Conservation (phyloP, 441 rosid genomes). For the Corymbia citriodora region DNA sequence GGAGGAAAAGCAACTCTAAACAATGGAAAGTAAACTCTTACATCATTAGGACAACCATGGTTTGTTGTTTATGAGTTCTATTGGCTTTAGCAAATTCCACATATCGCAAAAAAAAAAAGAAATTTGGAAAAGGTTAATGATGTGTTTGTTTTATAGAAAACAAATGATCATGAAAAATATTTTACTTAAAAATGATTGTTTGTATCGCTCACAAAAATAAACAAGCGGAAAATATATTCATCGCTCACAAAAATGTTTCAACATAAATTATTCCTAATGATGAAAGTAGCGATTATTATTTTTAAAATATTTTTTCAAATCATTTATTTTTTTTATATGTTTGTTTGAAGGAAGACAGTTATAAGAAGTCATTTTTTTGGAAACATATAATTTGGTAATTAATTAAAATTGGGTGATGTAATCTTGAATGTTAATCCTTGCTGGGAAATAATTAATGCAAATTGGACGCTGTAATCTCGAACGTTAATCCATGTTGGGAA, state of each 20-base stretch:
- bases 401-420: too few relatives aligned
- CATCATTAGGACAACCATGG: background rate
- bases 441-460: background rate
- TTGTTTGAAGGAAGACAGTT: too few relatives aligned
- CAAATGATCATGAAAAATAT: background rate
- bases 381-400: background rate
- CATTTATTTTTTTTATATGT: background rate
- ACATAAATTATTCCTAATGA: background rate
- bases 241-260: rapidly evolving
- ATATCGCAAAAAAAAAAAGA: background rate
- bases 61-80: background rate
- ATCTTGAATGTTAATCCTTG: too few relatives aligned
- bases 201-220: rapidly evolving
- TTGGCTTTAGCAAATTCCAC: background rate
- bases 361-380: background rate
- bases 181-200: rapidly evolving
- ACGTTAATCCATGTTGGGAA: background rate
- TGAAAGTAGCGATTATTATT: background rate
- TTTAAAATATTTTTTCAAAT: background rate
- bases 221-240: rapidly evolving
- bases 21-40: background rate
- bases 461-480: background rate
- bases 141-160: rapidly evolving
- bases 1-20: background rate
- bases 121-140: background rate